phyloP scores from a whole-genome alignment of 352 stramenopile genomes.

The Pythium phragmiticola region DNA sequence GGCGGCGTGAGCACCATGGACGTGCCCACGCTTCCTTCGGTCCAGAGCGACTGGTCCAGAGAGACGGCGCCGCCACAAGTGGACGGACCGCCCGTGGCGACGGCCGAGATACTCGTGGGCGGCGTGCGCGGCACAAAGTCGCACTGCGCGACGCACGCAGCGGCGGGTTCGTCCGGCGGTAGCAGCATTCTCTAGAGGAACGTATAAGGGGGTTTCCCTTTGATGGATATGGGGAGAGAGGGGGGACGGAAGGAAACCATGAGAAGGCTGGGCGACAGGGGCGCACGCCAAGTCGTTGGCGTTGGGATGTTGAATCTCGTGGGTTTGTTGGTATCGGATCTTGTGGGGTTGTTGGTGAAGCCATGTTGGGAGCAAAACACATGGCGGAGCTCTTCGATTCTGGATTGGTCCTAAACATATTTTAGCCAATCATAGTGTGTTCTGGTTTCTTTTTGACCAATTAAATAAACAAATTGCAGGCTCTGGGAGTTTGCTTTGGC shows the following conservation, averaged over 20 bases:
- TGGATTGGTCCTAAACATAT: not conserved
- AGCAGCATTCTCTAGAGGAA: not conserved
- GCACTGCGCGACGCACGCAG: conserved; percentile 8
- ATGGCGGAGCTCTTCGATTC: conserved; percentile 4
- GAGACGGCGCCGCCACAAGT: not conserved
- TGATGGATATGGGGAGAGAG: not conserved
- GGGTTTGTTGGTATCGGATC: too few species aligned
- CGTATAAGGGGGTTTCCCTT: not conserved
- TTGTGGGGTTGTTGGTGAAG: not conserved
- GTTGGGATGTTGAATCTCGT: not conserved
- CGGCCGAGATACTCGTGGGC: conserved; percentile 17
- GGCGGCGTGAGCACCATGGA: conserved; percentile 2
- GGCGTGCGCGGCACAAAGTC: conserved; percentile 20
- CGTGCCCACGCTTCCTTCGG: conserved; percentile 3
- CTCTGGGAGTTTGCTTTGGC: too few species aligned
- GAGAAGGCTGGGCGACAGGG: not conserved
- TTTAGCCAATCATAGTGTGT: not conserved
- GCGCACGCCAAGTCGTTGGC: conserved; percentile 5
- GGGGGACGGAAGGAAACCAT: not conserved
- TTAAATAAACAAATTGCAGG: not conserved
- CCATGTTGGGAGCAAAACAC: not conserved
- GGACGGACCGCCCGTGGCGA: conserved; percentile 4
- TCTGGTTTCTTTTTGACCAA: not conserved
- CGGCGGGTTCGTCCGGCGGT: not conserved
- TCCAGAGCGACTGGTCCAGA: not conserved